Evolutionary conservation across 2,329 filamentous ascomycete genomes (phyloP).

Genomic region (Thielaviopsis euricoi): DNA sequence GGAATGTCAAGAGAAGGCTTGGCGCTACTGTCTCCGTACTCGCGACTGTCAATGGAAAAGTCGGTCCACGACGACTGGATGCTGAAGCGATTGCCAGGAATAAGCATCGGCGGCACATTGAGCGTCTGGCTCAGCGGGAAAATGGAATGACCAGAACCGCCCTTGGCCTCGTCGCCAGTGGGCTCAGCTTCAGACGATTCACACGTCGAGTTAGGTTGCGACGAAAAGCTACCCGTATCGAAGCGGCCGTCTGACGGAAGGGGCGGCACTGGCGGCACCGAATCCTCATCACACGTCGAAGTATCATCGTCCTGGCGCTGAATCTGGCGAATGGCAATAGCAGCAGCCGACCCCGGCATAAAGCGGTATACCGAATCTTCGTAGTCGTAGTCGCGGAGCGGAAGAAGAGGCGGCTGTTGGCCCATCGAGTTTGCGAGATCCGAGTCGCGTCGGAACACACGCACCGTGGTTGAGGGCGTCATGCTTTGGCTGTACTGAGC

Average conservation of each 20-base stretch:
- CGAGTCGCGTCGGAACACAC: conserved; percentile 30
- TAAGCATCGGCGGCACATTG: conserved; percentile 27
- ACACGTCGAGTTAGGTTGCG: conserved; percentile 24
- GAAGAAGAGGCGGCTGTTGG: not conserved
- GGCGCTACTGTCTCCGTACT: conserved; percentile 15
- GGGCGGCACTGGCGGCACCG: conserved; percentile 17
- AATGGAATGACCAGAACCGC: not conserved
- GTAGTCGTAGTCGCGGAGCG: conserved; percentile 12
- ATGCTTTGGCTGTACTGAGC: not conserved
- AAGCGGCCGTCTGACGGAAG: not conserved
- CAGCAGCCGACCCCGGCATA: conserved; percentile 18
- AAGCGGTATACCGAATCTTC: conserved; percentile 25
- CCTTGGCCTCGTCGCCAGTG: conserved; percentile 14
- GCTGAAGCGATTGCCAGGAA: conserved; percentile 31
- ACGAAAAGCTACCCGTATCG: conserved; percentile 15
- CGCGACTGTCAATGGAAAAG: conserved; percentile 37
- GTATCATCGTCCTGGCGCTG: conserved; percentile 19
- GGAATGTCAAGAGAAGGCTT: conserved; percentile 6
- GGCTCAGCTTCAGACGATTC: conserved; percentile 22
- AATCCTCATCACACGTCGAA: conserved; percentile 17
- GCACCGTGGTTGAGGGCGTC: conserved; percentile 8
- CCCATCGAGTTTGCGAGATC: conserved; percentile 15
- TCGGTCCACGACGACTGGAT: conserved; percentile 46
- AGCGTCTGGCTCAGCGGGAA: conserved; percentile 28
- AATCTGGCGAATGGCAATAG: conserved; percentile 15